A percentile compares a stretch with the other conserved stretches of the same genome.
These are phyloP conservation scores for Cajanus cajan DNA, from an alignment of 306 rosid species.

Conservation along the genomic window DNA sequence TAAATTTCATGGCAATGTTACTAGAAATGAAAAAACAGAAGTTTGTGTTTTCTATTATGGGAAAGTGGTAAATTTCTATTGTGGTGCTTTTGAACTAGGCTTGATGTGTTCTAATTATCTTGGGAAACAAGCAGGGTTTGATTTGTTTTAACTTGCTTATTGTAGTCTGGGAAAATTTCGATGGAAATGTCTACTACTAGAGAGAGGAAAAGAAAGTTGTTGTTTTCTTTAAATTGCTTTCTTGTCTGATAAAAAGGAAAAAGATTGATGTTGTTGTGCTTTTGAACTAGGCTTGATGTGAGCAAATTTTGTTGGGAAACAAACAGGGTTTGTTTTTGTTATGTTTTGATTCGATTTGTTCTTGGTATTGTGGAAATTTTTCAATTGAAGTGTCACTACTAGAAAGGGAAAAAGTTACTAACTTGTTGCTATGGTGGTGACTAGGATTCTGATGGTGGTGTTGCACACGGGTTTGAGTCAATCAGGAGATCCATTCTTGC, in stretches of 20 bases:
- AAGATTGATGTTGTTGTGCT: neutral
- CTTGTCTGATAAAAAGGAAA: neutral
- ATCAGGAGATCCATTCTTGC: slow-evolving; percentile 72
- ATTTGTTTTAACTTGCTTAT: neutral
- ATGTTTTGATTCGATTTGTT: neutral
- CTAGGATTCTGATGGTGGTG: slow-evolving; percentile 59
- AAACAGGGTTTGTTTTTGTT: neutral
- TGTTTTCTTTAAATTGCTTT: neutral
- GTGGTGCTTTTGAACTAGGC: slow-evolving; percentile 40
- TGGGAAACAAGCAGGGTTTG: neutral
- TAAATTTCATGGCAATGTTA: neutral
- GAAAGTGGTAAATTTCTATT: neutral
- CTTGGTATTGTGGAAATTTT: neutral
- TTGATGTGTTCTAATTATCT: slow-evolving; percentile 4
- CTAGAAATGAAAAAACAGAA: neutral
- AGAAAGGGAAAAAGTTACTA: neutral
- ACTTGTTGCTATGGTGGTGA: slow-evolving; percentile 8
- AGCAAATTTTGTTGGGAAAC: neutral
- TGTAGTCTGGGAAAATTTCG: neutral
- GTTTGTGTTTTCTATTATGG: neutral
- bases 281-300: neutral
- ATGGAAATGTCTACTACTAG: neutral
- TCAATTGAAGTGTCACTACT: neutral
- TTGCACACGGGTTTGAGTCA: slow-evolving; percentile 45
- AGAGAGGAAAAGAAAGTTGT: neutral